Base-by-base conservation (phyloP, 1,284 basidiomycete species). In the Neonothopanus nambi region DNA sequence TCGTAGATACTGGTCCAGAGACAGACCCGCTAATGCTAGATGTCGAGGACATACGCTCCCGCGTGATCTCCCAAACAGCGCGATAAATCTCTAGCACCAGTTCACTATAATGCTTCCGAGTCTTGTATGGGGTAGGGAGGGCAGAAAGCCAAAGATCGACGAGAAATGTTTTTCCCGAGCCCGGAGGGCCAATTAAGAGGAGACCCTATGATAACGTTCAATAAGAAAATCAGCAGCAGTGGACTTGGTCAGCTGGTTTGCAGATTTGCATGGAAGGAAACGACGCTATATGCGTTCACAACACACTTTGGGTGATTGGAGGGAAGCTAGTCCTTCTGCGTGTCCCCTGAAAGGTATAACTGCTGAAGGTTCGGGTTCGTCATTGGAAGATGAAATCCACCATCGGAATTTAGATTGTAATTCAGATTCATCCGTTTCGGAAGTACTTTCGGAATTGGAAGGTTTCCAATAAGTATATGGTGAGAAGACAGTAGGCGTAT, bases 131-230 rank as follows among this genome's bases (percentile, higher is more conserved):
- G 0, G 82, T 82, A 0, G 82, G 83, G 0, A 88, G 62, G 5
- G 78, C 71, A 35, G 80, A 71, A 65, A 79, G 85, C 75, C 87
- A 87, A 23, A 89, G 72, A 60, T 88, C 81, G 48, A 88, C 76
- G 13, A 89, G 68, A 58, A 90, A 78, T 39, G 80, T 83, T 66
- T 92, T 93, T 38, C 89, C 90, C 1, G 83, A 87, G 13, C 90
- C 89, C 0, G 91, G 89, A 13, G 89, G 86, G 5, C 89, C 89
- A 54, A 87, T 84, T 9, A 92, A 70, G 3, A 92, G 75, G 57
- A 91, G 81, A 13, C 89, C 89, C 88, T 87, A 59, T 5, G 37
- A n/a, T 38, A 18, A 17, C 15, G 38, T 24, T 48, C 12, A n/a
- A n/a, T n/a, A 24, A 15, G 5, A 28, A 28, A 24, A 11, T n/a